phyloP scores from a whole-genome alignment of 192 early-diverging fungal genomes.

The Linnemannia exigua region DNA sequence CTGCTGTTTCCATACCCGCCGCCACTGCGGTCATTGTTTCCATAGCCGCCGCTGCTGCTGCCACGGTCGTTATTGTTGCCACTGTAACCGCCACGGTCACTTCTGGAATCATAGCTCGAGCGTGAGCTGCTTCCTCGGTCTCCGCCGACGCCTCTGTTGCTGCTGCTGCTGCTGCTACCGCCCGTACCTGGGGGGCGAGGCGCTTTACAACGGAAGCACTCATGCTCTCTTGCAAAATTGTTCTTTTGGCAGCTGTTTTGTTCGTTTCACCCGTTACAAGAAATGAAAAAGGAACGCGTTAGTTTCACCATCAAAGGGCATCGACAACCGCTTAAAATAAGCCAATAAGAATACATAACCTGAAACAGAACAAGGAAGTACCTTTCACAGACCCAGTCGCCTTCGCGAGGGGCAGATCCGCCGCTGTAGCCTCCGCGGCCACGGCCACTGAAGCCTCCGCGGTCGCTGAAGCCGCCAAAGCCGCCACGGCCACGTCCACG shows the following conservation, averaged over 20 bases:
- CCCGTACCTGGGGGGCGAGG: constrained; percentile 65
- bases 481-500: constrained; percentile 63
- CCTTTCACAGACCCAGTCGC: constrained; percentile 73
- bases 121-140: constrained; percentile 50
- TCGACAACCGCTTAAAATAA: no score
- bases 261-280: neutral
- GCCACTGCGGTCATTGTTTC: constrained; percentile 46
- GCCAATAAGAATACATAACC: neutral
- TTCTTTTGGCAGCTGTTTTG: constrained; percentile 71
- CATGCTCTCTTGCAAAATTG: constrained; percentile 75
- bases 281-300: neutral
- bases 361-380: constrained; percentile 15
- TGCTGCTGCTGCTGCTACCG: constrained; percentile 35
- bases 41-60: constrained; percentile 19
- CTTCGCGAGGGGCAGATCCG: constrained; percentile 65
- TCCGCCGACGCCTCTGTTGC: constrained; percentile 56
- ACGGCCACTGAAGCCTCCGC: constrained; percentile 59
- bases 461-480: constrained; percentile 45
- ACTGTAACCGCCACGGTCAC: constrained; percentile 55
- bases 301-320: neutral
- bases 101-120: constrained; percentile 52
- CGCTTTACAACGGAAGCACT: constrained; percentile 75
- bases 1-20: constrained; percentile 6
- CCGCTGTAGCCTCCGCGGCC: constrained; percentile 59
- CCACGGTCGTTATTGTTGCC: constrained; percentile 40